A percentile compares a stretch with the other conserved stretches of the same genome.
phyloP scores from a whole-genome alignment of 768 basidiomycete genomes.

The Saitozyma podzolica region DNA sequence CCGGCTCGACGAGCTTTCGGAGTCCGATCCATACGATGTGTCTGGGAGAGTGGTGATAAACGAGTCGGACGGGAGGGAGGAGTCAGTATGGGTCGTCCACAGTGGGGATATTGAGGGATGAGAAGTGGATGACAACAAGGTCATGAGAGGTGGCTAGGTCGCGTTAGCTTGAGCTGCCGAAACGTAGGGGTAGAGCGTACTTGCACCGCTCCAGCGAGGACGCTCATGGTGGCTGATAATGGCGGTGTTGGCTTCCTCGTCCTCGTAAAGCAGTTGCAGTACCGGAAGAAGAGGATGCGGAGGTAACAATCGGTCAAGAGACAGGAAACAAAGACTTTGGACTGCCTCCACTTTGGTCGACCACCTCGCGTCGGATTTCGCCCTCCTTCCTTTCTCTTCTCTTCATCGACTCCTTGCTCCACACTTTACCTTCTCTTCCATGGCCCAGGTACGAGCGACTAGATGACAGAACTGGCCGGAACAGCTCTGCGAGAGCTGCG shows the following conservation, averaged over 20 bases:
- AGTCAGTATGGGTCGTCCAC: slow-evolving; percentile 24
- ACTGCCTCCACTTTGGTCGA: slow-evolving; percentile 9
- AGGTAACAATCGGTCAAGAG: not conserved
- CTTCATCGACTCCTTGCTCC: not conserved
- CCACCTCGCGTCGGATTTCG: not conserved
- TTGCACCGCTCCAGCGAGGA: slow-evolving; percentile 14
- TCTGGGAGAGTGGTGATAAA: slow-evolving; percentile 29
- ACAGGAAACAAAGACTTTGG: not conserved
- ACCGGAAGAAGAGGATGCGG: slow-evolving; percentile 2
- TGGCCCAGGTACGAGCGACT: not conserved
- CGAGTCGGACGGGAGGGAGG: slow-evolving; percentile 15
- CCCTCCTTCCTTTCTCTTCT: slow-evolving; percentile 1
- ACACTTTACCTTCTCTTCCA: not conserved
- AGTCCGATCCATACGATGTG: slow-evolving; percentile 3
- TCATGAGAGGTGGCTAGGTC: slow-evolving; percentile 38
- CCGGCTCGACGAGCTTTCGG: slow-evolving; percentile 11
- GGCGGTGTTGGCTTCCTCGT: too few relatives aligned
- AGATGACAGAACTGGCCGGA: slow-evolving; percentile 11
- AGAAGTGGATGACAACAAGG: slow-evolving; percentile 44
- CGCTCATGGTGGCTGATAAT: not conserved
- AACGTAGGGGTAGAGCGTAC: slow-evolving; percentile 3
- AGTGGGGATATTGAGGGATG: slow-evolving; percentile 40
- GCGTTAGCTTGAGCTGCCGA: not conserved
- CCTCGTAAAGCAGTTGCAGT: not conserved
- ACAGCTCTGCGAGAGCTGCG: slow-evolving; percentile 22